Base-by-base conservation (phyloP, 2,329 filamentous ascomycete species). In the Fusarium pilosicola region DNA sequence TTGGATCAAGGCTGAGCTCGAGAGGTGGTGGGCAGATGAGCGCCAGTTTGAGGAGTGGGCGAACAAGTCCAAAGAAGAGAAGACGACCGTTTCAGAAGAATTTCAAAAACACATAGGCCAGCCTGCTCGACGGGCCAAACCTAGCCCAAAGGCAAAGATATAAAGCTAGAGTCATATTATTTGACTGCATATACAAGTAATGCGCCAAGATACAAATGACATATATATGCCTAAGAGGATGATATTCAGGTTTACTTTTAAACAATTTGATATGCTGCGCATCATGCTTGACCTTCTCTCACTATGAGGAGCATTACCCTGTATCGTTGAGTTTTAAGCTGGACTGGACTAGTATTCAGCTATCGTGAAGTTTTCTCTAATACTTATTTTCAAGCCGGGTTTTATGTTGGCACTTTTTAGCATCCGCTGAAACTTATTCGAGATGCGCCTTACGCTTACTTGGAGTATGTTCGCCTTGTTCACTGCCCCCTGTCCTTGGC, bases 1-100 rank as follows among this genome's bases (percentile, higher is more conserved):
- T 32, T 94, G 90, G 86, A 81, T 93, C 62, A 85, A 81, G 0
- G 76, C 78, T n/a, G 90, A 92, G 79, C 73, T 93, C 71, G 79
- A 82, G 46, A 81, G 84, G 34, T 93, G 91, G 89, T 83, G 85
- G 71, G 80, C 77, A 6, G 88, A 92, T 75, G 87, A 92, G 81
- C 81, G 82, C 36, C 84, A 84, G 60, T 93, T 91, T 71, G 81
- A 86, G 54, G 83, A 84, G 74, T 92, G 91, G 89, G 84, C 83
- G 46, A 82, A 79, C 71, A 86, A 85, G 77, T 81, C 85, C 1
- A 81, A 81, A 42, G 71, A 80, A 7, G 86, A 91, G 77, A 93
- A 92, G 84, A 83, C 84, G 38, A 89, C 86, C 18, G 75, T 82
- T 2, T 75, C 78, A 5, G 84, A 87, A 9, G 85, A 90, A 59